phyloP scores from a whole-genome alignment of 1,139 yeast species.

The Taiozyma sp. region DNA sequence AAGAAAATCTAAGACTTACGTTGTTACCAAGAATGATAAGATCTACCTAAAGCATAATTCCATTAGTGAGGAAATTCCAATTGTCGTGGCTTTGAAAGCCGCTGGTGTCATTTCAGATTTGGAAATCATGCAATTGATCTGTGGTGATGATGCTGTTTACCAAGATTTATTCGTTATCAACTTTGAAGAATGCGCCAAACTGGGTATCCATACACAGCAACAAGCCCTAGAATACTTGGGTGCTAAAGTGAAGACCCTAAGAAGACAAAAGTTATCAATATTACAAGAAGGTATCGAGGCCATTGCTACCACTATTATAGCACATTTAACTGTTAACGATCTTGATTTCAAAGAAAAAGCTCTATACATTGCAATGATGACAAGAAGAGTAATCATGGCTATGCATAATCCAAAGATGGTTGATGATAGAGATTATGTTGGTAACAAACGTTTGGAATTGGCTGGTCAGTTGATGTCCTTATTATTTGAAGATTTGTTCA shows the following conservation, averaged over 20 bases:
- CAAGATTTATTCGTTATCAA: conserved; percentile 92
- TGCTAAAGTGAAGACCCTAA: conserved; percentile 82
- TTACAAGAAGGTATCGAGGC: conserved; percentile 97
- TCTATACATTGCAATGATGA: conserved; percentile 91
- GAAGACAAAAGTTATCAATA: conserved; percentile 80
- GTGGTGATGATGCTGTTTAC: conserved; percentile 83
- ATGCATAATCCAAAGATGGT: conserved; percentile 94
- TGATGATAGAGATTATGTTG: conserved; percentile 97
- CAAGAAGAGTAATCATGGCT: conserved; percentile 93
- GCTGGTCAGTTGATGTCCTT: conserved; percentile 97
- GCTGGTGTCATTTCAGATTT: conserved; percentile 92
- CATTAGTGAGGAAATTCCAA: conserved; percentile 92
- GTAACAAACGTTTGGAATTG: conserved; percentile 93
- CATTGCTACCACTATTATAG: conserved; percentile 92
- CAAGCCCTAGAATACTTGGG: conserved; percentile 94
- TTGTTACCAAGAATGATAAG: conserved; percentile 84
- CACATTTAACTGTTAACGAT: conserved; percentile 84
- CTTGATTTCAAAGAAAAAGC: conserved; percentile 94
- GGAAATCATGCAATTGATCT: conserved; percentile 89
- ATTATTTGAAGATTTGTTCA: conserved; percentile 92
- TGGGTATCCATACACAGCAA: conserved; percentile 85
- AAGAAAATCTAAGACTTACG: conserved; percentile 94
- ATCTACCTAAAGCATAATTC: conserved; percentile 93
- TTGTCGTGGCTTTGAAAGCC: conserved; percentile 88
- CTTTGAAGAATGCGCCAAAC: conserved; percentile 87